Base-by-base conservation (phyloP, 1,139 yeast genomes). In the Meyerozyma sp. region DNA sequence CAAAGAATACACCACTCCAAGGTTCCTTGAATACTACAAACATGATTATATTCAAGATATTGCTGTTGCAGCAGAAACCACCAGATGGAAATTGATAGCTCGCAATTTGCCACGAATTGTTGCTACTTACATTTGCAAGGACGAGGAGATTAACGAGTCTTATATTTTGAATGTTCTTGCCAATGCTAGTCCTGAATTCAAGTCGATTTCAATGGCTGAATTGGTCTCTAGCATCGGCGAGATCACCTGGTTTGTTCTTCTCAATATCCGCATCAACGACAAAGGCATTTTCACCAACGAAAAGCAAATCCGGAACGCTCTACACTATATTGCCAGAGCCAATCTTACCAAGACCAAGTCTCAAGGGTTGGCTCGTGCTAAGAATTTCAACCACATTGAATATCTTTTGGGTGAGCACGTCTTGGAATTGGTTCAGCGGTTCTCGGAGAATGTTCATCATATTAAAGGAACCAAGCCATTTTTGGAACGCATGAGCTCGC, bases 391-490 rank as follows among this genome's bases (percentile, higher is more conserved):
- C 36, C 55, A 50, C 39, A 55, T 69, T 18, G 59, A 59, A 37
- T 54, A 58, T 45, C 57, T 67, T 42, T 62, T 84, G 20, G 76
- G 76, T 25, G 78, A 76, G 37, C 77, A 83, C 56, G 81, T 90
- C 3, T 68, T 91, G 36, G 95, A 94, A 46, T 71, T 93, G 28
- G 84, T 89, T 2, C 95, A 84, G 47, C 75, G 79, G 40, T 86
- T 91, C 51, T 84, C 95, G 8, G 90, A 86, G 48, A 81, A 83
- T 27, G 81, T 91, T 27, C 85, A 89, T 54, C 90, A 85, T 48
- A 75, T 77, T 13, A 78, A 77, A 48, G 94, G 93, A 1, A 46
- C 52, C 40, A 81, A 82, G 36, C 87, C 95, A 0, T 82, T 77
- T 52, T 69, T 82, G 43, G 91, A 87, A 45, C 88, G 88, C 56